Evolutionary conservation across 352 stramenopile genomes (phyloP).

Genomic region (Globisporangium megalacanthum): DNA sequence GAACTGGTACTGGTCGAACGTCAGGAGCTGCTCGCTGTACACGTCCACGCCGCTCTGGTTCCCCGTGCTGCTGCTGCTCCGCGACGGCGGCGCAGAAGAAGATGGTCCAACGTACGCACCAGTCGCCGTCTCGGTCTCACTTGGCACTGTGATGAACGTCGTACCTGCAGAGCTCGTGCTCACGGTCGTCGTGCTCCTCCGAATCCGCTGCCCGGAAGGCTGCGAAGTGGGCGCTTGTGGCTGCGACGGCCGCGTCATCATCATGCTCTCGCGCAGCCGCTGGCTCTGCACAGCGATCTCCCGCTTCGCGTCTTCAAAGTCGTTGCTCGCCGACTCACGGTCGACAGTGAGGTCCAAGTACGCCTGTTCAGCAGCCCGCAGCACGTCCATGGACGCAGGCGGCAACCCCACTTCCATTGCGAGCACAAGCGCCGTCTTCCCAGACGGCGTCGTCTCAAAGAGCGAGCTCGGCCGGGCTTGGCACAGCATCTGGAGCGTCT

Average conservation of each 20-base stretch:
- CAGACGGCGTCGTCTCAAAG: conserved; percentile 60
- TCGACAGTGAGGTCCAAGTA: conserved; percentile 62
- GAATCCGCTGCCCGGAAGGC: background rate
- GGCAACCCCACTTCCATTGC: conserved; percentile 51
- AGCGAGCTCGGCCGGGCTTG: conserved; percentile 62
- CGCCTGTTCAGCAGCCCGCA: conserved; percentile 63
- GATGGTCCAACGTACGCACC: no score
- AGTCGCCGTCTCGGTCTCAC: background rate
- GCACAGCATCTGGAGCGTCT: conserved; percentile 56
- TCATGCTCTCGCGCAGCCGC: conserved; percentile 69
- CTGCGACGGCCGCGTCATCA: conserved; percentile 14
- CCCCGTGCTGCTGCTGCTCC: conserved; percentile 4
- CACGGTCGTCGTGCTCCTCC: conserved; percentile 11
- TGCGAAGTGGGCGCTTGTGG: background rate
- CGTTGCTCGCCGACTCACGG: conserved; percentile 54
- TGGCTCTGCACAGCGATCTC: conserved; percentile 76
- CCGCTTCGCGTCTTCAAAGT: conserved; percentile 66
- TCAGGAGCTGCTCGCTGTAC: conserved; percentile 12
- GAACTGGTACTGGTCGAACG: conserved; percentile 13
- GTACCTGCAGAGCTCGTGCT: conserved; percentile 9
- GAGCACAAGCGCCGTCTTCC: conserved; percentile 66
- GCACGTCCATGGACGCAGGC: conserved; percentile 40
- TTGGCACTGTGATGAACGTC: conserved; percentile 13
- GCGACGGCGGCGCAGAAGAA: no score
- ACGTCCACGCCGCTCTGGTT: conserved; percentile 1